Evolutionary conservation across 768 basidiomycete species (phyloP), one percentile per base, ranked within the genome.

Genomic region (Leccinum truebloodii): DNA sequence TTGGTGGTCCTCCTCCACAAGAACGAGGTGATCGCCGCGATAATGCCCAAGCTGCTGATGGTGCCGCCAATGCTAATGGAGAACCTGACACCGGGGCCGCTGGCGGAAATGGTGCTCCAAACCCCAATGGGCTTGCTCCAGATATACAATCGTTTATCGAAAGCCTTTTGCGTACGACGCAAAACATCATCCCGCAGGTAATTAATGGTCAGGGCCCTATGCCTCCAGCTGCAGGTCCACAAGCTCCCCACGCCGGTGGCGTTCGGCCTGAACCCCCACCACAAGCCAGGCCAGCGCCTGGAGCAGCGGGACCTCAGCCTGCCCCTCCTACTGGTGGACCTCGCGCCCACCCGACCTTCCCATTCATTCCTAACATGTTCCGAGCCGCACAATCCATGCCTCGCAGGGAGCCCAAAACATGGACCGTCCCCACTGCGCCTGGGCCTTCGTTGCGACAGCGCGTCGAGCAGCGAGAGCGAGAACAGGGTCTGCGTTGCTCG

Each of bases 401-500:
- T 2, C 73, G 67, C 3, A 69, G 68, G 35, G 80, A 80, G 66
- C 70, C 77, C 54, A 80, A 77, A 55, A 61, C 73, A 28, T 92
- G 89, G 89, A 73, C 77, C 3, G 77, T 80, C 1, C 89, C 89
- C 0, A 74, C 85, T 1, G 76, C 87, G 0, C 89, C 89, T 3
- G 90, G 90, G 0, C 80, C 79, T 35, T 89, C 89, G 6, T 74
- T 92, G 49, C 87, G 91, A 28, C 84, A 92, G 70, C 82, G 86
- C 6, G 78, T 93, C 18, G 91, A 93, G 71, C 80, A 82, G 60
- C 79, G 83, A 58, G 91, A 92, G 72, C 82, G 86, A 22, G 88
- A 90, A 69, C 80, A 83, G 22, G 90, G 89, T 1, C 68, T 90
- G 65, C 79, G 91, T 53, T 93, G 91, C 70, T 83, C 77, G 41